These are phyloP conservation scores for Ogataea pilisensis DNA, from an alignment of 805 yeast species.

Conservation along the genomic window DNA sequence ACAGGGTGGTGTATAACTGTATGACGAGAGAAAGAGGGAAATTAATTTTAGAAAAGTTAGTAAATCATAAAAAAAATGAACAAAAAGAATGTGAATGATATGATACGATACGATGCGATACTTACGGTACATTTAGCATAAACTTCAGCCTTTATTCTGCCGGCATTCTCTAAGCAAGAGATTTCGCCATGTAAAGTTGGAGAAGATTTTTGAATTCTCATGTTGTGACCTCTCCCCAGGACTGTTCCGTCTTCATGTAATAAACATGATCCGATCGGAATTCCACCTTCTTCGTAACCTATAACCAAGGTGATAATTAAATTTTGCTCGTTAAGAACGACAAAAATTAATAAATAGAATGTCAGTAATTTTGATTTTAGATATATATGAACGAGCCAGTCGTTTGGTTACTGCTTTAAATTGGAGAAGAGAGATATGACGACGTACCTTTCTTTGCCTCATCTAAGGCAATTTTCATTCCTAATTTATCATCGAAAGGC, in stretches of 20 bases:
- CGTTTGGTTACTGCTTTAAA: no score
- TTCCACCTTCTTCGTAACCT: constrained; percentile 83
- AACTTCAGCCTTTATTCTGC: constrained; percentile 73
- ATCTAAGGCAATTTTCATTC: constrained; percentile 65
- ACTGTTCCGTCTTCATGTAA: constrained; percentile 73
- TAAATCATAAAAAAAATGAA: background rate
- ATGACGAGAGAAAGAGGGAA: background rate
- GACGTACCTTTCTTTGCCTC: constrained; percentile 59
- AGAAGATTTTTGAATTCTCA: constrained; percentile 80
- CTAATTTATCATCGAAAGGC: constrained; percentile 60
- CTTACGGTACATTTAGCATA: constrained; percentile 73
- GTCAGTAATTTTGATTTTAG: no score
- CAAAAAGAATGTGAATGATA: constrained; percentile 2
- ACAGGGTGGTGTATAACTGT: constrained; percentile 76
- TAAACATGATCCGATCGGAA: constrained; percentile 61
- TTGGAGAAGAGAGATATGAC: no score
- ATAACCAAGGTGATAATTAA: background rate
- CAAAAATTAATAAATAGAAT: no score
- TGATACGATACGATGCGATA: constrained; percentile 1
- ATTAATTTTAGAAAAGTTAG: constrained; percentile 11
- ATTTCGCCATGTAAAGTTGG: constrained; percentile 92
- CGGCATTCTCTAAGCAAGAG: constrained; percentile 84
- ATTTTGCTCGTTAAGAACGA: no score
- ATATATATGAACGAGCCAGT: no score
- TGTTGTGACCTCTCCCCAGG: constrained; percentile 85